phyloP scores from a whole-genome alignment of 495 filamentous ascomycete genomes.

The Tetracladium marchalianum region DNA sequence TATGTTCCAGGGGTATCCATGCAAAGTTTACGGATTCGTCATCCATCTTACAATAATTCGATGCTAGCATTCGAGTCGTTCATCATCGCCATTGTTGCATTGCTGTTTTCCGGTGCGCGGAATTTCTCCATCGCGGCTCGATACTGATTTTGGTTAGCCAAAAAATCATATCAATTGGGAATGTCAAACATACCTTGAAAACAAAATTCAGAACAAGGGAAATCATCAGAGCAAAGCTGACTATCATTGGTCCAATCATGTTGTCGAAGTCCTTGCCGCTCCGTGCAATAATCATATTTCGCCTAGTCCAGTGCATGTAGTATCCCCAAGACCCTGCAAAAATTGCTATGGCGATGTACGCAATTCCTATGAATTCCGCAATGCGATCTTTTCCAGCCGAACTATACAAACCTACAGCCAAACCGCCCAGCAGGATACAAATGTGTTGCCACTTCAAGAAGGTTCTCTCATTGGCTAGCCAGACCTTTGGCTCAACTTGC shows the following conservation, averaged over 20 bases:
- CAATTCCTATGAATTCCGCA: slow-evolving; percentile 64
- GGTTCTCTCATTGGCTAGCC: slow-evolving; percentile 95
- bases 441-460: slow-evolving; percentile 98
- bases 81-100: neutral
- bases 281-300: slow-evolving; percentile 67
- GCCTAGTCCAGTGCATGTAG: slow-evolving; percentile 64
- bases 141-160: slow-evolving; percentile 3
- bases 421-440: slow-evolving; percentile 67
- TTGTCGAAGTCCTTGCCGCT: slow-evolving; percentile 93
- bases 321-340: slow-evolving; percentile 85
- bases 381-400: slow-evolving; percentile 68
- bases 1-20: neutral
- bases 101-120: neutral
- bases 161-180: neutral
- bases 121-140: slow-evolving; percentile 6
- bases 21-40: neutral
- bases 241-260: slow-evolving; percentile 68
- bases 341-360: slow-evolving; percentile 72
- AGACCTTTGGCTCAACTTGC: slow-evolving; percentile 91
- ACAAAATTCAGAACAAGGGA: slow-evolving; percentile 82
- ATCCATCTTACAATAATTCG: neutral
- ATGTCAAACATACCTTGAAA: slow-evolving; percentile 48
- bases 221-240: slow-evolving; percentile 67
- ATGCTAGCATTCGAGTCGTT: too few relatives aligned
- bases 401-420: slow-evolving; percentile 80